A percentile compares a stretch with the other conserved stretches of the same genome.
Conservation (phyloP, 1,284 basidiomycete species). For the Trichosporon coremiiforme region DNA sequence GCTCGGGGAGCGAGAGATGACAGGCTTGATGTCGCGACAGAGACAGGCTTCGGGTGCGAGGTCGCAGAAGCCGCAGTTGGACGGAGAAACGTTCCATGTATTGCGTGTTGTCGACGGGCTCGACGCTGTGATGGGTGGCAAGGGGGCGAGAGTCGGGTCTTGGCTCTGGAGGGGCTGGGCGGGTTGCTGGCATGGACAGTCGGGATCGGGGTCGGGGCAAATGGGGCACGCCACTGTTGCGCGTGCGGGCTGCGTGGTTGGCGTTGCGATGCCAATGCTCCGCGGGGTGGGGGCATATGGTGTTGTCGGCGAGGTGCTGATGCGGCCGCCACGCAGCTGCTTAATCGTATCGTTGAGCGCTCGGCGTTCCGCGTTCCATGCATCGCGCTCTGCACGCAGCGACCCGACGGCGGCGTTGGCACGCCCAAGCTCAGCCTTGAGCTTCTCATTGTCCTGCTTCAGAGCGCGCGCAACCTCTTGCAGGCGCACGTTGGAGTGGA, state of each 20-base stretch:
- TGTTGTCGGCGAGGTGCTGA: constrained; percentile 20
- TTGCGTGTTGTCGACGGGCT: not conserved
- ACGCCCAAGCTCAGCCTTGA: constrained; percentile 59
- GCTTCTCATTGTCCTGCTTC: constrained; percentile 74
- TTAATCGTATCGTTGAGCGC: constrained; percentile 22
- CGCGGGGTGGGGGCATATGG: constrained; percentile 22
- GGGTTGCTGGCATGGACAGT: constrained; percentile 51
- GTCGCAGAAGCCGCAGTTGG: constrained; percentile 47
- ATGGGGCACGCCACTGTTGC: constrained; percentile 46
- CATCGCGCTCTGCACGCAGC: constrained; percentile 62
- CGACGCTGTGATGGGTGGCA: constrained; percentile 10
- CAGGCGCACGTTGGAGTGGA: constrained; percentile 81
- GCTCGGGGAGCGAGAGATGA: constrained; percentile 37
- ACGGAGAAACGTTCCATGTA: constrained; percentile 14
- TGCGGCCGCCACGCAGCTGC: constrained; percentile 6
- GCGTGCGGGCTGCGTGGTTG: constrained; percentile 18
- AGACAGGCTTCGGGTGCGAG: constrained; percentile 46
- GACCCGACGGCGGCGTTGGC: constrained; percentile 68
- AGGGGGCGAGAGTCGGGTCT: constrained; percentile 20
- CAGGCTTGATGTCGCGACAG: constrained; percentile 45
- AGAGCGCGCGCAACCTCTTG: constrained; percentile 81
- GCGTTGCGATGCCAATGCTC: constrained; percentile 15
- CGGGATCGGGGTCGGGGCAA: constrained; percentile 54
- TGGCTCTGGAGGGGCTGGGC: constrained; percentile 15
- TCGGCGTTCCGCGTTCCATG: constrained; percentile 28